A percentile compares a stretch with the other conserved stretches of the same genome.
These are phyloP conservation scores for Sanghuangporus baumii DNA, from an alignment of 1,284 basidiomycete genomes.

Conservation along the genomic window DNA sequence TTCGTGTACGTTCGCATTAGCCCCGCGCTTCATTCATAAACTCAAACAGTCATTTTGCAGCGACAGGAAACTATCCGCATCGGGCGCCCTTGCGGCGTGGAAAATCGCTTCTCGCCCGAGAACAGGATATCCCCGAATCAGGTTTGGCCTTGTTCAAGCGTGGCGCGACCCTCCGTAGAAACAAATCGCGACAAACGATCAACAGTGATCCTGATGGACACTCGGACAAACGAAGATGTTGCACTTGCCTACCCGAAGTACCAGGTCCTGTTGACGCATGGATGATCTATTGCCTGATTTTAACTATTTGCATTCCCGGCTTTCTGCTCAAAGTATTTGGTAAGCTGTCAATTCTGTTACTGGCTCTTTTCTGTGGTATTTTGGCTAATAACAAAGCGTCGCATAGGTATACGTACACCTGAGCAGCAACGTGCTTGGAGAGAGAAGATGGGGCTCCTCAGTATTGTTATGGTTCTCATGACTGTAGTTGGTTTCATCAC, in stretches of 20 bases:
- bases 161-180: conserved; percentile 69
- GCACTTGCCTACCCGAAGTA: conserved; percentile 44
- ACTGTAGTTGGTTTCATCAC: conserved; percentile 94
- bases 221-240: conserved; percentile 49
- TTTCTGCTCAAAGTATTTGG: conserved; percentile 65
- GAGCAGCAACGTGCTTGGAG: conserved; percentile 97
- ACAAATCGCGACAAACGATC: conserved; percentile 44
- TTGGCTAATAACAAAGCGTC: conserved; percentile 12
- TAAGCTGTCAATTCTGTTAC: conserved; percentile 33
- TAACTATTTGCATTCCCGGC: conserved; percentile 82
- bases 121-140: conserved; percentile 83
- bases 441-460: conserved; percentile 94
- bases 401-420: conserved; percentile 78
- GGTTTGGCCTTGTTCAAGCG: conserved; percentile 85
- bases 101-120: conserved; percentile 80
- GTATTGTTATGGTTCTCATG: conserved; percentile 81
- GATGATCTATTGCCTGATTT: conserved; percentile 92
- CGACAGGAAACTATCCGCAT: conserved; percentile 81
- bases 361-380: conserved; percentile 8
- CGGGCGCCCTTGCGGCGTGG: conserved; percentile 68
- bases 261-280: conserved; percentile 89
- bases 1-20: conserved; percentile 55
- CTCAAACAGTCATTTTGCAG: conserved; percentile 31
- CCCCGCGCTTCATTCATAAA: conserved; percentile 9
- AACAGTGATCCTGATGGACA: conserved; percentile 29